Base-by-base conservation (phyloP, 192 early-diverging fungal genomes). In the Umbelopsis sp. region DNA sequence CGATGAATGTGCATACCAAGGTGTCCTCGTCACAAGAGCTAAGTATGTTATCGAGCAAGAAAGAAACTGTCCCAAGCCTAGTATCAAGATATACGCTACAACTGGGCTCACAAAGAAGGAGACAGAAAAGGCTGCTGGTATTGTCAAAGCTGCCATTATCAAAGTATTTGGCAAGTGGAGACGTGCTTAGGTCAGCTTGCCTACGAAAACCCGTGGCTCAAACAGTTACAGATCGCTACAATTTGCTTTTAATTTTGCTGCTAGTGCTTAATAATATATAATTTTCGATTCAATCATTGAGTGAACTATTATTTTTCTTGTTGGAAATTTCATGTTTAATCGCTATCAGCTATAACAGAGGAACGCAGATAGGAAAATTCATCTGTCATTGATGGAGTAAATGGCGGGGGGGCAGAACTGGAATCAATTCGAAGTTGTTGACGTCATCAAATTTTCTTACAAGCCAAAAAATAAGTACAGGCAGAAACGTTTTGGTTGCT, bases 11-110 rank as follows among this genome's bases (percentile, higher is more conserved):
- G 82, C 85, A n/a, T 87, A 90, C 69, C 89, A 97, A 45, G 94
- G 95, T 20, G 82, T 99, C 16, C 70, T 99, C 72, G 80, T 99
- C 7, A 93, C 91, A 0, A 83, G 93, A 25, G 95, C 96, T 17
- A 96, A 93, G 81, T 96, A 96, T 76, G 90, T 95, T 2, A 77
- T 86, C 32, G 85, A 81, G 41, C 97, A 98, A 72, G 97, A 99
- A 83, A 80, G 79, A 43, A 70, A 81, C 43, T 74, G 87, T 44
- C 91, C 94, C 7, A 83, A 84, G 71, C 91, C 97, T 10, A 94
- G 90, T 76, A 93, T 99, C 75, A 88, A 92, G 49, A 85, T 99
- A 51, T 89, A 88, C 52, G 85, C 94, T 9, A 89, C 88, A 8
- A 86, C 90, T 43, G 90, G 84, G 5, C 90, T 94, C 69, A 85